Evolutionary conservation across 2,329 filamentous ascomycete species (phyloP), one percentile per base, ranked within the genome.

Genomic region (Raffaelea ambrosiae): DNA sequence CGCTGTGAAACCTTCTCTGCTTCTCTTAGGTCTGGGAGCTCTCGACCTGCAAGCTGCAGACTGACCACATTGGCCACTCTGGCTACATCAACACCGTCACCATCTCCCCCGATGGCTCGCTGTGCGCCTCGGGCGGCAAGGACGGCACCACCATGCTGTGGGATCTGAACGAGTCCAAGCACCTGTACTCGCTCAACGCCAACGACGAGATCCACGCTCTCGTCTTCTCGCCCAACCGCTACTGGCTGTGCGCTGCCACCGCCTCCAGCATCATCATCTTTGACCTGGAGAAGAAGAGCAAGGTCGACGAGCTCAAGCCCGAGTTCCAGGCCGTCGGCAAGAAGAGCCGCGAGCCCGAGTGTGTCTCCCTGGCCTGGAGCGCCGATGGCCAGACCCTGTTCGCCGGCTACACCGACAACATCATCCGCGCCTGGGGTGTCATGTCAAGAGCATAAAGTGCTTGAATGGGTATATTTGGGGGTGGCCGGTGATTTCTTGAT

Each of bases 221-320:
- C 61, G 93, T 97, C 73, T 98, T 98, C 88, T 97, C 93, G 58
- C 93, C 93, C 69, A 98, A 98, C 88, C 86, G 93, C 73, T 98
- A 98, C 88, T 98, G 93, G 93, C 85, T 98, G 63, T 98, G 93
- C 83, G 93, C 93, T 68, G 93, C 93, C 69, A 98, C 93, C 57
- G 81, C 88, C 68, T 88, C 82, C 77, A 89, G 83, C 82, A 97
- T 98, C 83, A 96, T 96, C 83, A 97, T 98, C 82, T 98, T 98
- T 78, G 93, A 98, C 69, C 84, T 98, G 62, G 93, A 98, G 88
- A 98, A 98, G 90, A 98, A 98, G 90, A 94, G 85, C 86, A 97
- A 96, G 86, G 91, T 97, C 68, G 91, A 97, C 66, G 93, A 97
- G 84, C 84, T 98, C 73, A 96, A 95, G 86, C 91, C 91, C 61